phyloP scores from a whole-genome alignment of 352 stramenopile genomes.

The Blastocystis sp. region DNA sequence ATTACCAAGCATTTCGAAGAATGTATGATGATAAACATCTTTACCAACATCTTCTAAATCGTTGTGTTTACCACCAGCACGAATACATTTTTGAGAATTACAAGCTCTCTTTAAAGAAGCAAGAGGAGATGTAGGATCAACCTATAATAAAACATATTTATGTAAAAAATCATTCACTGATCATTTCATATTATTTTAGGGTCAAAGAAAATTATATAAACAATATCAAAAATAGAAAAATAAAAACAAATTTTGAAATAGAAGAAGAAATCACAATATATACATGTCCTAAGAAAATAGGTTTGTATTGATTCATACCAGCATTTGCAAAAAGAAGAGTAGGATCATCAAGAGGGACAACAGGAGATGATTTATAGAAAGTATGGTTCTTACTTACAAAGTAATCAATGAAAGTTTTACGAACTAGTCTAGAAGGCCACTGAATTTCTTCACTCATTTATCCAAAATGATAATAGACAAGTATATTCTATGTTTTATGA shows the following conservation, averaged over 20 bases:
- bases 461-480: neutral
- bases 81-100: slow-evolving; percentile 98
- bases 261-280: neutral
- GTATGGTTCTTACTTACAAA: slow-evolving; percentile 77
- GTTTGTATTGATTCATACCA: slow-evolving; percentile 99
- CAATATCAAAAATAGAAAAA: too few species aligned
- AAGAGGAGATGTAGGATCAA: slow-evolving; percentile 72
- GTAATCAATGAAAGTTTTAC: slow-evolving; percentile 87
- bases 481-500: neutral
- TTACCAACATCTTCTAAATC: slow-evolving; percentile 95
- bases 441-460: slow-evolving; percentile 37
- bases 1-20: slow-evolving; percentile 98
- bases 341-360: slow-evolving; percentile 84
- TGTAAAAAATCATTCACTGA: too few species aligned
- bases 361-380: slow-evolving; percentile 78
- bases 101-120: slow-evolving; percentile 65
- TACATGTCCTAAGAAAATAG: slow-evolving; percentile 87
- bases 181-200: too few species aligned
- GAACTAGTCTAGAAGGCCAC: slow-evolving; percentile 80
- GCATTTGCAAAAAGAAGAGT: slow-evolving; percentile 97
- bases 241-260: too few species aligned
- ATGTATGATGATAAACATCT: slow-evolving; percentile 97
- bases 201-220: too few species aligned
- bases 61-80: slow-evolving; percentile 95
- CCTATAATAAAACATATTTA: slow-evolving; percentile 39